phyloP scores from a whole-genome alignment of 768 basidiomycete genomes.

The Cantharellus anzutake region DNA sequence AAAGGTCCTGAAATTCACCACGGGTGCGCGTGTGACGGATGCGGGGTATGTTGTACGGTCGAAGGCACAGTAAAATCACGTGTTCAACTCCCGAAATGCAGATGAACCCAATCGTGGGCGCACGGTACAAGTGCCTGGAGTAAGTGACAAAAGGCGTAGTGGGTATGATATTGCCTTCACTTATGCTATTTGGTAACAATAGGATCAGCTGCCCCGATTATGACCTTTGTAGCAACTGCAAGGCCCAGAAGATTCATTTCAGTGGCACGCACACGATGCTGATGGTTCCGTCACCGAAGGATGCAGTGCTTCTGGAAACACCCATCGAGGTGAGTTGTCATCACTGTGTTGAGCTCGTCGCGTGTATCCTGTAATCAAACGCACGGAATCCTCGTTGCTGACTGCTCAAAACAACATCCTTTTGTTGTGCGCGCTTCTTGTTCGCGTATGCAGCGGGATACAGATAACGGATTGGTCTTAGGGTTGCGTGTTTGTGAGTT shows the following conservation, averaged over 20 bases:
- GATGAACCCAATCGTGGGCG: conserved; percentile 1
- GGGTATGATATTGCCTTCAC: background rate
- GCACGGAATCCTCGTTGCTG: background rate
- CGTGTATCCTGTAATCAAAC: background rate
- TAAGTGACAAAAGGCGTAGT: background rate
- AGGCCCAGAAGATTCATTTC: background rate
- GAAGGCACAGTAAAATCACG: background rate
- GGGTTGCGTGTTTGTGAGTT: background rate
- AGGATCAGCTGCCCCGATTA: conserved; percentile 7
- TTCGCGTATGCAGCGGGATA: background rate
- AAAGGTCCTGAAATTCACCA: background rate
- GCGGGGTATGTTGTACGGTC: background rate
- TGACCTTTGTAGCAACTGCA: conserved; percentile 6
- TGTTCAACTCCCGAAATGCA: background rate
- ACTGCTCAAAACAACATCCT: background rate
- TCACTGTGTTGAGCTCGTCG: background rate
- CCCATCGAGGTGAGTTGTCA: background rate
- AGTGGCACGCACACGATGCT: background rate
- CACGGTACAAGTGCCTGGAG: conserved; percentile 7
- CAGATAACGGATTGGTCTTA: background rate
- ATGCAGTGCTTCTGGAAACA: background rate
- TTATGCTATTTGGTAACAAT: background rate
- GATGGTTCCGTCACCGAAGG: background rate
- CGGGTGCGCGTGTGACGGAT: conserved; percentile 6
- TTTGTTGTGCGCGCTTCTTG: background rate